phyloP scores from a whole-genome alignment of 176 grass and related monocot species.

The Thinopyrum elongatum region DNA sequence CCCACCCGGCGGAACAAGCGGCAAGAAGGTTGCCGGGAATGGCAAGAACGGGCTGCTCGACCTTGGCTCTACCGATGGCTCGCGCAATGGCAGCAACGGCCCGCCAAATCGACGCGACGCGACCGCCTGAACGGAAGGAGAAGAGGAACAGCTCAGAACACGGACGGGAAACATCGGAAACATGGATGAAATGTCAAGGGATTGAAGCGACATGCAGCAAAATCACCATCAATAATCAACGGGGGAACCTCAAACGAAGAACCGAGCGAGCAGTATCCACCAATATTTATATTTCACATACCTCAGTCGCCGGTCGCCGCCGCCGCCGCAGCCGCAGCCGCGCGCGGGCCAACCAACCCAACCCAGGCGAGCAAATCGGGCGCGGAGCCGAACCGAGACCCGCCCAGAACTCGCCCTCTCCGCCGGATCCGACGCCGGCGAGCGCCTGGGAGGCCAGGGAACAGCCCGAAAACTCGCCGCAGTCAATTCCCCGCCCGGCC shows the following conservation, averaged over 20 bases:
- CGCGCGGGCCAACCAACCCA: neutral
- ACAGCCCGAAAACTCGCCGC: neutral
- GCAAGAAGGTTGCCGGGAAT: neutral
- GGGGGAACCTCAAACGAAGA: neutral
- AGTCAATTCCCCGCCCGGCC: neutral
- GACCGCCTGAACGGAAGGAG: constrained; percentile 26
- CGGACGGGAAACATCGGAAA: neutral
- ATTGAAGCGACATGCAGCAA: neutral
- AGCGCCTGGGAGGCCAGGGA: neutral
- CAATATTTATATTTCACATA: neutral
- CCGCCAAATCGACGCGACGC: constrained; percentile 16
- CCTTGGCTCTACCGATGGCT: neutral
- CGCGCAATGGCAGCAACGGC: neutral
- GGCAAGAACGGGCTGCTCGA: neutral
- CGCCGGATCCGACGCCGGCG: constrained; percentile 38
- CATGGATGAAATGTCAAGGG: neutral
- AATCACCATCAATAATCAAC: neutral
- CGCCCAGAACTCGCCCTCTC: too few species aligned
- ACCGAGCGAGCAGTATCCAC: neutral
- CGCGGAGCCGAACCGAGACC: neutral
- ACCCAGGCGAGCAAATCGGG: constrained; percentile 6
- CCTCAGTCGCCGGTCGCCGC: constrained; percentile 23
- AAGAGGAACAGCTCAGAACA: constrained; percentile 11
- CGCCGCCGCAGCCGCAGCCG: neutral
- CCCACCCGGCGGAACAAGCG: neutral